Evolutionary conservation across 1,139 yeast species (phyloP), one percentile per base, ranked within the genome.

Genomic region (Saccharomyces hybrid): DNA sequence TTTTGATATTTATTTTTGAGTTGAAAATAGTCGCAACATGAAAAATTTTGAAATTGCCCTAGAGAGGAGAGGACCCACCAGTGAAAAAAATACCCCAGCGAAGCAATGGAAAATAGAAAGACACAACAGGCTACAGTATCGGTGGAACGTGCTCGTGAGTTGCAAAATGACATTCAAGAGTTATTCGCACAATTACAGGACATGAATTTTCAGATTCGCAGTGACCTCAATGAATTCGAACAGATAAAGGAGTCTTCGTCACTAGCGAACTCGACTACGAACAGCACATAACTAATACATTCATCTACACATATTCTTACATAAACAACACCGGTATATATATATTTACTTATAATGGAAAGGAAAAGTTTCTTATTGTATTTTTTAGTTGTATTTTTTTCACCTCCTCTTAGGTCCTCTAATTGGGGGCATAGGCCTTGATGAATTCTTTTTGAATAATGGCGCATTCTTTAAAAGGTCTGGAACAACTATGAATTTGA

Each of bases 401-500:
- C 56, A 72, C 61, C 69, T 72, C 63, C 74, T 74, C 58, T 69
- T 73, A 48, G 87, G 87, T 0, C 87, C 86, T 65, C 88, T 77
- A 28, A 84, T 80, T 9, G 89, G 88, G 12, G 89, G 88, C 56
- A 81, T 78, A 4, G 88, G 88, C 66, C 80, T 83, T 41, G 79
- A 64, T 29, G 81, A 81, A n/a, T 81, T 82, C 56, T 79, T 81
- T 75, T 86, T 82, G 64, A 88, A 85, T 82, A 89, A 80, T 3
- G 97, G 97, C 0, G 97, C 96, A 68, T 88, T 82, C 65, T 82
- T 78, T 56, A 93, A 78, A 72, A 90, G 85, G 57, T 93, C 98
- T 0, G 99, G 99, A 12, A 93, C 84, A 32, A 85, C 81, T 59
- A 93, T 79, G 71, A 89, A 86, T 60, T 93, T 79, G 42, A 93